Conservation (phyloP, 192 early-diverging fungal species). For the Linderina pennispora region DNA sequence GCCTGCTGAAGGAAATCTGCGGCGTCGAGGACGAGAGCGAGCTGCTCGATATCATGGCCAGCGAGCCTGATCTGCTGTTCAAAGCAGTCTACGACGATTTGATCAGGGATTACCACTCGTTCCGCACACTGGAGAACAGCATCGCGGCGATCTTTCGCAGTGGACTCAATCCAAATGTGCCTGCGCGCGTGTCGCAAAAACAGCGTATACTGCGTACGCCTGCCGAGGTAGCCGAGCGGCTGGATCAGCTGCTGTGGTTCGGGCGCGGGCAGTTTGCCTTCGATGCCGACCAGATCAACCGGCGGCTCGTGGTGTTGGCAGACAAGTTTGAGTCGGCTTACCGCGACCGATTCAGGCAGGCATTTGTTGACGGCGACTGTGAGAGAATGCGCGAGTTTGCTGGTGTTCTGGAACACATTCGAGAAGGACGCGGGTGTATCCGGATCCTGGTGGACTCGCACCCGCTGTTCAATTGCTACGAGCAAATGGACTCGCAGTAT, state of each 20-base stretch:
- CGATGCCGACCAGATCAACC: constrained; percentile 11
- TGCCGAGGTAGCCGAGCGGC: constrained; percentile 18
- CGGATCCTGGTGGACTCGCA: constrained; percentile 22
- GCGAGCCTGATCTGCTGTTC: constrained; percentile 36
- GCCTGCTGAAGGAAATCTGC: constrained; percentile 16
- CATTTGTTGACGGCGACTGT: constrained; percentile 13
- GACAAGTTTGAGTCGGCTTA: constrained; percentile 24
- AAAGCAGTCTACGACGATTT: constrained; percentile 35
- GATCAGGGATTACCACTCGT: constrained; percentile 14
- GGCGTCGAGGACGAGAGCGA: constrained; percentile 20
- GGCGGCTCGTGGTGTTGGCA: constrained; percentile 15
- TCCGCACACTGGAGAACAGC: constrained; percentile 10
- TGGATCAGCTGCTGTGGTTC: constrained; percentile 48
- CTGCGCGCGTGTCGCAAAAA: too few relatives aligned
- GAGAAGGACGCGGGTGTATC: constrained; percentile 35
- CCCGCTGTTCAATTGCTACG: constrained; percentile 20
- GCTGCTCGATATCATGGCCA: constrained; percentile 13
- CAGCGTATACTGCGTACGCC: neutral
- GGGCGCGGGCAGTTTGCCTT: constrained; percentile 13
- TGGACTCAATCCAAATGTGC: too few relatives aligned
- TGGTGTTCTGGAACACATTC: constrained; percentile 14
- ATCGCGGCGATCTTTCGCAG: constrained; percentile 2
- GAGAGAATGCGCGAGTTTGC: constrained; percentile 12
- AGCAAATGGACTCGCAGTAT: neutral
- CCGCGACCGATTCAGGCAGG: constrained; percentile 7